These are phyloP conservation scores for Carex kokanica DNA, from an alignment of 176 grass and related monocot species.

Conservation along the genomic window DNA sequence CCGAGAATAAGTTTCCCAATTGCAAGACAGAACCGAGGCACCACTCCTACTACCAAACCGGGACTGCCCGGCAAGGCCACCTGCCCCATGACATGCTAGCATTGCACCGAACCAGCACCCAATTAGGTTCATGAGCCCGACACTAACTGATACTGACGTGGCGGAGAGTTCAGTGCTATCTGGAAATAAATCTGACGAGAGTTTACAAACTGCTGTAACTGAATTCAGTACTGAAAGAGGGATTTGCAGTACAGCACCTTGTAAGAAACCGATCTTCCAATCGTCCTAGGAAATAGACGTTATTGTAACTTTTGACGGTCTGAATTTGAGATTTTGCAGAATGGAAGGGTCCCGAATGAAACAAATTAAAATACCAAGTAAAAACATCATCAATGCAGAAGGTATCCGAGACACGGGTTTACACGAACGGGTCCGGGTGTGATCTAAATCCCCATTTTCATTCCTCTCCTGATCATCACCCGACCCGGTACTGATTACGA, in stretches of 20 bases:
- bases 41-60: slow-evolving; percentile 79
- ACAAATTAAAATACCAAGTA: slow-evolving; percentile 58
- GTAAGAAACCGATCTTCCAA: slow-evolving; percentile 68
- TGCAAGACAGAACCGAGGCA: slow-evolving; percentile 71
- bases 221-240: slow-evolving; percentile 85
- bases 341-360: slow-evolving; percentile 72
- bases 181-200: slow-evolving; percentile 85
- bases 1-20: slow-evolving; percentile 56
- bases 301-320: slow-evolving; percentile 51
- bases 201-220: slow-evolving; percentile 91
- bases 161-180: slow-evolving; percentile 50
- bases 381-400: slow-evolving; percentile 66
- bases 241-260: slow-evolving; percentile 72
- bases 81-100: slow-evolving; percentile 83
- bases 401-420: slow-evolving; percentile 41
- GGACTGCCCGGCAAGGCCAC: slow-evolving; percentile 81
- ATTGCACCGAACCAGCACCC: slow-evolving; percentile 98
- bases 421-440: background rate
- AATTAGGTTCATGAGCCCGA: slow-evolving; percentile 75
- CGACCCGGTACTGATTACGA: slow-evolving; percentile 57
- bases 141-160: slow-evolving; percentile 67
- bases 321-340: slow-evolving; percentile 40
- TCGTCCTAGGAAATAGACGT: slow-evolving; percentile 58
- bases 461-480: slow-evolving; percentile 42
- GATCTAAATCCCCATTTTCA: background rate